A percentile compares a stretch with the other conserved stretches of the same genome.
Conservation (phyloP, 2,329 filamentous ascomycete species). For the Venturia oleaginea region DNA sequence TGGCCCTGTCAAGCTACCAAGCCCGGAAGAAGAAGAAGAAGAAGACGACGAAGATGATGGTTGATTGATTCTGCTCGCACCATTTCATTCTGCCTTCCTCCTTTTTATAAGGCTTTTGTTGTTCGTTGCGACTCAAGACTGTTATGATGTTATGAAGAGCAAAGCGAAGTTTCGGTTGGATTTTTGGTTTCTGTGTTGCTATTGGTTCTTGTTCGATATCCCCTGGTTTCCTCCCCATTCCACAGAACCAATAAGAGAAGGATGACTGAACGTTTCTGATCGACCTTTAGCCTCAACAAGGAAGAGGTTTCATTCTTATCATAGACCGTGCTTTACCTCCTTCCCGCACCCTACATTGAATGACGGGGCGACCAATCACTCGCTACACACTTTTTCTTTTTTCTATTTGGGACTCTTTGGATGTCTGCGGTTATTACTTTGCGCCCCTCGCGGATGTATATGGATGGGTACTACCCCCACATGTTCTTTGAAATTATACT, state of each 20-base stretch:
- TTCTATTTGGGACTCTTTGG: not conserved
- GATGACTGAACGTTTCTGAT: not conserved
- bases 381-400: not conserved
- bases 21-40: slow-evolving; percentile 19
- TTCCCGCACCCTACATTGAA: not conserved
- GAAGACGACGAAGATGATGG: slow-evolving; percentile 33
- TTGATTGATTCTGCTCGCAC: not conserved
- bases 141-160: slow-evolving; percentile 9
- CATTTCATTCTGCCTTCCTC: not conserved
- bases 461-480: not conserved
- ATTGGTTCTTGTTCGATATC: not conserved
- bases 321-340: not conserved
- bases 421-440: not conserved
- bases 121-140: not conserved
- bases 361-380: not conserved
- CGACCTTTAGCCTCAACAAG: not conserved
- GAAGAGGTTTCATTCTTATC: not conserved
- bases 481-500: not conserved
- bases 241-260: not conserved
- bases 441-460: not conserved
- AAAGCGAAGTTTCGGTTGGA: not conserved
- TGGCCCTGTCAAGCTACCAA: slow-evolving; percentile 10
- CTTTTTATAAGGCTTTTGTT: not conserved
- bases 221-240: not conserved
- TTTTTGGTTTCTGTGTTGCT: not conserved